Evolutionary conservation across 345 rosid genomes (phyloP), one percentile per base, ranked within the genome.

Genomic region (Rhizophora mangle): DNA sequence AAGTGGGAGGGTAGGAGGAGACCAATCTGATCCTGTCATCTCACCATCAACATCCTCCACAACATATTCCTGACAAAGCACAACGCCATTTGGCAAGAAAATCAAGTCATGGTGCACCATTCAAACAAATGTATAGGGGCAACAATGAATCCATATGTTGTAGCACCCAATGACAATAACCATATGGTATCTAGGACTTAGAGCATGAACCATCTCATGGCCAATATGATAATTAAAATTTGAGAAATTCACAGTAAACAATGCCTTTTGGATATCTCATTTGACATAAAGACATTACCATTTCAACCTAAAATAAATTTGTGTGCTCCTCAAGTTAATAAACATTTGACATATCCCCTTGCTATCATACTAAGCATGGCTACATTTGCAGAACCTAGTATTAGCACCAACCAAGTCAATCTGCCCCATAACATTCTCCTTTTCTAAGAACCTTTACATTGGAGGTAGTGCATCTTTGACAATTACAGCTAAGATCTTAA

Each of bases 31-130:
- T 64, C 89, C 97, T 5, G 69, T 86, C 81, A 82, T 85, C 72
- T 96, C 98, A 0, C 89, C 97, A 70, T 96, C 99, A 46, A 90
- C 97, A 81, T 96, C 99, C 83, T 96, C 98, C 11, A 96, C 99
- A 54, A 96, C 98, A 72, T 96, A 96, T 73, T 96, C 98, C 98
- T 96, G 73, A n/a, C 27, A 64, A 20, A 65, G 36, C 36, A 65
- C 37, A 47, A 20, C 26, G 56, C 29, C 53, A 32, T 59, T 53
- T 62, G 54, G 39, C 13, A 66, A n/a, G 22, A 49, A 30, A 61
- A 65, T 63, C 34, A 63, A 32, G 9, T 61, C 18, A 24, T 3
- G 47, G 30, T 26, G 29, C 69, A 31, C 49, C 20, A 19, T 16
- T 18, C 39, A 26, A 11, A 8, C 24, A 34, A 56, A 59, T 63